Conservation (phyloP, 345 rosid genomes). For the Arabidopsis suecica region DNA sequence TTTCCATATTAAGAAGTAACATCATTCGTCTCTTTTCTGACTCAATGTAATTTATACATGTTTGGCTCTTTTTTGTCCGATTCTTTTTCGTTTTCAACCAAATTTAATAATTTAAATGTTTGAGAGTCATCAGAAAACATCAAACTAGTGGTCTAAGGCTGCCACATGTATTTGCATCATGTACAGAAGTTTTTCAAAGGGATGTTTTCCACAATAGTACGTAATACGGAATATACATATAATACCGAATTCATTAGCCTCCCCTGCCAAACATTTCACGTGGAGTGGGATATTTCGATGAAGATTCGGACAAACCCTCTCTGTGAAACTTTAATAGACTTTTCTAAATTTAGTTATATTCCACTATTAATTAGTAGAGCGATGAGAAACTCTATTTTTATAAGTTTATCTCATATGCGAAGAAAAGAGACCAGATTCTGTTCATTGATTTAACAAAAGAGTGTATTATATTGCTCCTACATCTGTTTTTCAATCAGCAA, state of each 20-base stretch:
- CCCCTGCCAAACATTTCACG: conserved; percentile 6
- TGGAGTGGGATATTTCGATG: conserved; percentile 9
- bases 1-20: no score
- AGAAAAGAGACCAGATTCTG: conserved; percentile 1
- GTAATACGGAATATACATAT: background rate
- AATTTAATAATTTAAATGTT: no score
- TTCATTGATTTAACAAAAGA: conserved; percentile 13
- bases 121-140: no score
- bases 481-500: background rate
- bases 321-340: background rate
- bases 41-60: no score
- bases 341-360: background rate
- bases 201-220: background rate
- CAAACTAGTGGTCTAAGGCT: no score
- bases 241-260: background rate
- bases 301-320: conserved; percentile 15
- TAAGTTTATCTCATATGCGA: background rate
- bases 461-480: background rate
- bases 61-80: no score
- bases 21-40: no score
- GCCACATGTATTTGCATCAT: no score
- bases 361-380: background rate
- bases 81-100: no score
- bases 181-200: no score
- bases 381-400: background rate